A percentile compares a stretch with the other conserved stretches of the same genome.
phyloP scores from a whole-genome alignment of 768 basidiomycete genomes.

The Xerocomus potaroensis region DNA sequence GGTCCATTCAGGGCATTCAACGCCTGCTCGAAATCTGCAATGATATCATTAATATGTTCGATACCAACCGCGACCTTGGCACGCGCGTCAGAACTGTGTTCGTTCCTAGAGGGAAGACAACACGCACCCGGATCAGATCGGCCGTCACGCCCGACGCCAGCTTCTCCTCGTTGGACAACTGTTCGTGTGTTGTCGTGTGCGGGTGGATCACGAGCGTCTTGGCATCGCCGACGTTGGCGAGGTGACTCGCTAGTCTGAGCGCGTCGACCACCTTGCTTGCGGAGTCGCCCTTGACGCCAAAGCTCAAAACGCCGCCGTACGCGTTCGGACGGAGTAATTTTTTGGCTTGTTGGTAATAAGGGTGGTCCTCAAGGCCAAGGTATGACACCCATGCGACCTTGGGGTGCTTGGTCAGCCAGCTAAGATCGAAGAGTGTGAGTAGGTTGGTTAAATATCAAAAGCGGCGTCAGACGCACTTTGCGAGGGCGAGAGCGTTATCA shows the following conservation, averaged over 20 bases:
- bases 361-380: slow-evolving; percentile 61
- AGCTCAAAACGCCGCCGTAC: slow-evolving; percentile 74
- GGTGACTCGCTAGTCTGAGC: slow-evolving; percentile 64
- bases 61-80: slow-evolving; percentile 41
- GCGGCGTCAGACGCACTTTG: slow-evolving; percentile 31
- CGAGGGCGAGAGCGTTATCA: slow-evolving; percentile 52
- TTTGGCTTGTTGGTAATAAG: slow-evolving; percentile 55
- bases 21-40: slow-evolving; percentile 43
- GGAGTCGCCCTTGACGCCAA: slow-evolving; percentile 64
- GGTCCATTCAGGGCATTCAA: slow-evolving; percentile 19
- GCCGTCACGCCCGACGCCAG: slow-evolving; percentile 47
- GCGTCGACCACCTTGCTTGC: slow-evolving; percentile 65
- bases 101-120: neutral
- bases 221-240: slow-evolving; percentile 68
- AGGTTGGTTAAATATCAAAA: no score
- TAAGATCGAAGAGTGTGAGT: neutral
- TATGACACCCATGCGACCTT: slow-evolving; percentile 77
- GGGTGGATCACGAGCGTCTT: slow-evolving; percentile 64
- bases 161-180: slow-evolving; percentile 47
- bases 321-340: slow-evolving; percentile 46
- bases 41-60: slow-evolving; percentile 43
- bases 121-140: slow-evolving; percentile 52
- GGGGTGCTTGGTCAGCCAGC: slow-evolving; percentile 59
- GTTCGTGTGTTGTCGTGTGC: slow-evolving; percentile 55
- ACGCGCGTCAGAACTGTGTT: neutral